These are phyloP conservation scores for Kurtzmaniella natalensis DNA, from an alignment of 1,139 yeast species.

Conservation along the genomic window DNA sequence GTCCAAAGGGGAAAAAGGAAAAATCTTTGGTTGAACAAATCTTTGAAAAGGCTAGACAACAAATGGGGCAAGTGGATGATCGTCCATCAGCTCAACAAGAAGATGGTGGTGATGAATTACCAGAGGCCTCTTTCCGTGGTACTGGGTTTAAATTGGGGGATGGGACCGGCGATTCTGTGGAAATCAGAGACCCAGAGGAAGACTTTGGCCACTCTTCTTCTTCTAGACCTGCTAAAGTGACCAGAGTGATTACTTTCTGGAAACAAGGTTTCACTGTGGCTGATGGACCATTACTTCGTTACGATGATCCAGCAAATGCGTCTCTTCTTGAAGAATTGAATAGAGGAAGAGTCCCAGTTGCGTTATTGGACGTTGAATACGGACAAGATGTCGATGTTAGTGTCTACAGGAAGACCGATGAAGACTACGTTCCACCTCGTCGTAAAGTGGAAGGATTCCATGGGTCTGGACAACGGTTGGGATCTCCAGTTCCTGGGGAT, in stretches of 20 bases:
- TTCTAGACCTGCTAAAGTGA: constrained; percentile 48
- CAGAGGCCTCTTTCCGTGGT: constrained; percentile 47
- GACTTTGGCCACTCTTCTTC: constrained; percentile 14
- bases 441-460: constrained; percentile 63
- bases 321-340: constrained; percentile 74
- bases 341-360: constrained; percentile 90
- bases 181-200: constrained; percentile 27
- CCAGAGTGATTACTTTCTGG: constrained; percentile 88
- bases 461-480: constrained; percentile 86
- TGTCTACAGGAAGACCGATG: constrained; percentile 76
- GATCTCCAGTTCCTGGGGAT: constrained; percentile 85
- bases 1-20: constrained; percentile 41
- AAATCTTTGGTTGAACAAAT: constrained; percentile 44
- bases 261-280: constrained; percentile 94
- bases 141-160: constrained; percentile 80
- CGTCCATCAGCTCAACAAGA: constrained; percentile 32
- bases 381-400: constrained; percentile 97
- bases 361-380: constrained; percentile 72
- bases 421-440: constrained; percentile 75
- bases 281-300: constrained; percentile 78
- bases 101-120: constrained; percentile 11
- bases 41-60: constrained; percentile 43
- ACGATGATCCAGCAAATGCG: constrained; percentile 86
- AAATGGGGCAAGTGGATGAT: constrained; percentile 40
- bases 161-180: constrained; percentile 45